Evolutionary conservation across 2,329 filamentous ascomycete genomes (phyloP), one percentile per base, ranked within the genome.

Genomic region (Alternaria ethzedia): DNA sequence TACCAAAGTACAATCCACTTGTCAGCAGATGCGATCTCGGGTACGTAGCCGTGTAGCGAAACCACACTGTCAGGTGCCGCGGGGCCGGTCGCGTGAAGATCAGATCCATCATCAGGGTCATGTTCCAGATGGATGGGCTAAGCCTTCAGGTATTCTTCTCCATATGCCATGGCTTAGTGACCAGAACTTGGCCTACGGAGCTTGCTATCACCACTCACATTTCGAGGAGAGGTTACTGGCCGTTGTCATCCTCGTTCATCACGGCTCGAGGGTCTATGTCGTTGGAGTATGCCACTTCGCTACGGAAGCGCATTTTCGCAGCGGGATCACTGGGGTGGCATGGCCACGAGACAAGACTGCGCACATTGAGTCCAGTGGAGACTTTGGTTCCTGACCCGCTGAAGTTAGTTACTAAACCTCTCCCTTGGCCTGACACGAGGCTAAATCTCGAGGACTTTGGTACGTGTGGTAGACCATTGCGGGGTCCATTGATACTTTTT

Each of bases 261-360:
- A 52, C 20, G 0, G 28, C 4, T 10, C 13, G 13, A 17, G 3
- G 4, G 21, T 4, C 20, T 6, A 15, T 4, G 12, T 2, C 6
- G 5, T 32, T 32, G 7, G 6, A 32, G 1, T 10, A 3, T 10
- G 47, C 6, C 10, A 9, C 26, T 51, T 3, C 11, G 12, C 26
- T 0, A 13, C 26, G 3, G 1, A 25, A 30, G 25, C 13, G 8
- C 6, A 5, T 4, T 4, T 51, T 5, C 8, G 5, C 20, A 2
- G 17, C 10, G 26, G 6, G 17, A 2, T 32, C 12, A 20, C 10
- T 10, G 9, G 26, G 5, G 10, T 21, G 4, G 17, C 2, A 9
- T 15, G 26, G 4, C 17, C 17, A 17, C 12, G 2, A n/a, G 15
- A 6, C 6, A 30, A 36, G 28, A 23, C n/a, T 3, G 28, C 9